These are phyloP conservation scores for Gnomoniopsis sp. DNA, from an alignment of 2,329 filamentous ascomycete species.

Conservation along the genomic window DNA sequence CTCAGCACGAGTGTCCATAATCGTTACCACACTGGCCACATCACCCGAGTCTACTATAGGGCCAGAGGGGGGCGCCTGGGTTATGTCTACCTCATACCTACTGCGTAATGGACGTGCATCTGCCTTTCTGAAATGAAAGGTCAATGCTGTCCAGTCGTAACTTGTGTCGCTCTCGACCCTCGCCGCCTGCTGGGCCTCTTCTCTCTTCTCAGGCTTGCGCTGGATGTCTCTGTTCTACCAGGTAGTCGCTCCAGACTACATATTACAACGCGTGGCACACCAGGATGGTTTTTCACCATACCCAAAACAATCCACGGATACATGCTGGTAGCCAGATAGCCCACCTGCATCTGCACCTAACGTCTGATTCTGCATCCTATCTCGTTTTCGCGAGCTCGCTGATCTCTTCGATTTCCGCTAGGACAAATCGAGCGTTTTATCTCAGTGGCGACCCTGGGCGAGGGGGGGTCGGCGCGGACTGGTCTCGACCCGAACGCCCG, in stretches of 20 bases:
- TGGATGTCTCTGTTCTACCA: not conserved
- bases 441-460: not conserved
- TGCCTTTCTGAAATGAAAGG: not conserved
- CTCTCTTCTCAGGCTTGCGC: not conserved
- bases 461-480: not conserved
- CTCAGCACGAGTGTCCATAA: not conserved
- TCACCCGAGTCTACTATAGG: not conserved
- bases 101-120: too few species aligned
- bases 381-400: not conserved
- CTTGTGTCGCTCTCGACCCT: not conserved
- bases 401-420: not conserved
- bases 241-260: not conserved
- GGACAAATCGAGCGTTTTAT: not conserved
- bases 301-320: not conserved
- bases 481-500: conserved; percentile 2
- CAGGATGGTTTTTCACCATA: not conserved
- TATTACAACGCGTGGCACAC: not conserved
- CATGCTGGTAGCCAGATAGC: not conserved
- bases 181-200: too few species aligned
- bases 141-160: not conserved
- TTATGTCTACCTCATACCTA: not conserved
- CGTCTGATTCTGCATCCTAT: too few species aligned
- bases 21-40: too few species aligned
- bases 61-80: too few species aligned
- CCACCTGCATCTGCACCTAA: not conserved